Evolutionary conservation across 495 filamentous ascomycete species (phyloP), one percentile per base, ranked within the genome.

Genomic region (Penicillium canariense): DNA sequence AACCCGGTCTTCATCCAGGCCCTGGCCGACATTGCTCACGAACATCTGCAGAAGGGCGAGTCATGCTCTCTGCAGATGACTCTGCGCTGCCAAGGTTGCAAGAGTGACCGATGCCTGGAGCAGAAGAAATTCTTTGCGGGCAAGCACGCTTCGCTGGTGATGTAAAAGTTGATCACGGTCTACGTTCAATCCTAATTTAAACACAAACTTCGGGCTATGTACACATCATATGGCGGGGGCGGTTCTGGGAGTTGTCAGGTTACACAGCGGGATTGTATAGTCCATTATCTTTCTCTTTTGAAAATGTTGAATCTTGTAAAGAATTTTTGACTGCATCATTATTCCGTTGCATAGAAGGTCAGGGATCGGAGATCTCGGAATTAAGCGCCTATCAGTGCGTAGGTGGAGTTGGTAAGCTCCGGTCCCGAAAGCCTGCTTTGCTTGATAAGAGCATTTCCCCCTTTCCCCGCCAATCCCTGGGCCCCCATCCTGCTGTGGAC

Each of bases 81-180:
- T 3, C 71, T 99, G 54, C 83, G 95, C 62, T 99, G 95, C 76
- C 95, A 96, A 22, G 90, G 89, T 18, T 99, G 95, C 74, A 90
- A 81, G 65, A 97, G 87, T 67, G 91, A 96, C 62, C 78, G 87
- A 60, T 99, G 95, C 73, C 63, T 84, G 63, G 91, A 89, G 71
- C 89, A 90, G 57, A 98, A 97, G 77, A 88, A 88, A 72, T 96
- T 96, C 74, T 95, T 96, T 69, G 84, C 82, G n/a, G 79, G 80
- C 3, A 65, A 76, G 48, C 45, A 61, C 26, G 50, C 56, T 27
- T 63, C 66, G 34, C 61, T 75, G 60, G 75, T 78, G 52, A 42
- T 66, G 50, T 76, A 66, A 60, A 35, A 44, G 23, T 17, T 35
- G 25, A 30, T 42, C 14, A 26, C 38, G 22, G 18, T 39, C 28